Evolutionary conservation across 176 grass and related monocot genomes (phyloP), one percentile per base, ranked within the genome.

Genomic region (Metroxylon sagu): DNA sequence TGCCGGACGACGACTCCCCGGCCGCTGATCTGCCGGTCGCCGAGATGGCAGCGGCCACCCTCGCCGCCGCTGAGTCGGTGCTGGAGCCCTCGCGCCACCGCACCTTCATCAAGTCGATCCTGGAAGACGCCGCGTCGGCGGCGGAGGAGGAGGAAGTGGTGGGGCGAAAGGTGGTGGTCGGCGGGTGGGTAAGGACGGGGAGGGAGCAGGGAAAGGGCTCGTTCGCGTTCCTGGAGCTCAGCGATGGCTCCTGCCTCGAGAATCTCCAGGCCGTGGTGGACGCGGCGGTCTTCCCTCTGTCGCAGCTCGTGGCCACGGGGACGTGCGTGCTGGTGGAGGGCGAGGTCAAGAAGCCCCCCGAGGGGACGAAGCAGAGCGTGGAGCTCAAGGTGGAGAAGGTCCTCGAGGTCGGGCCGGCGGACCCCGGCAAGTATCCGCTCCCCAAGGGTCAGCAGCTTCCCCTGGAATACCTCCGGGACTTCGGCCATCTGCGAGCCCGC

Each of bases 261-360:
- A 85, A 82, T 71, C 86, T 96, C 14, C 87, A 96, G 87, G 87
- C 91, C 59, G 76, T 74, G 52, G 81, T 90, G 5, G 78, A 88
- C 4, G 72, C 78, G 5, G 56, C 62, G 7, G 69, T 89, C 19
- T 52, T 82, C 72, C 75, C 83, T 25, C 84, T 96, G 16, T 64
- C 81, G 14, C 61, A 43, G 16, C 83, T 96, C 69, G 85, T 80
- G 4, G 75, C 84, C 49, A 91, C 83, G 1, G 91, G 91, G 28
- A 96, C 91, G 52, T 87, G 73, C 69, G 83, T 87, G 60, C 83
- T 96, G 70, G 83, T 90, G 3, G 91, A 87, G 80, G 83, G 86
- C 48, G 66, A 75, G 27, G 74, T 96, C 56, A 77, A 91, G 92
- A 77, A 86, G 60, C 87, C 86, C 10, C 86, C 92, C 4, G 62